Conservation (phyloP, 2,329 filamentous ascomycete species). For the Trichothecium sympodiale region DNA sequence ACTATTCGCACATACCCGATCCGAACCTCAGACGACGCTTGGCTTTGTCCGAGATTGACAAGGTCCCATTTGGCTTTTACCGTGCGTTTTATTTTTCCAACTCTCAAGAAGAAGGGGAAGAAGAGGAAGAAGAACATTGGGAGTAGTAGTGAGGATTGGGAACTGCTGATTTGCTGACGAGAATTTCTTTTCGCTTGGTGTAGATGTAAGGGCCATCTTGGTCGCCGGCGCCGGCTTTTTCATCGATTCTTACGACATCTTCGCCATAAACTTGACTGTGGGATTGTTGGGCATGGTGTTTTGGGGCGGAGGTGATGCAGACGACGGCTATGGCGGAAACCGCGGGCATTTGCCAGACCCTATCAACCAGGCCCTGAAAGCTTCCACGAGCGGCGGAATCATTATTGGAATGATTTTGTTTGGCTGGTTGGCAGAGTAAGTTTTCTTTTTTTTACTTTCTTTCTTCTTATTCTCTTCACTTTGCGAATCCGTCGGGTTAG, state of each 20-base stretch:
- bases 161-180: not conserved
- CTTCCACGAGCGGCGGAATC: slow-evolving; percentile 70
- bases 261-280: slow-evolving; percentile 66
- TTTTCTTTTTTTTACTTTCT: slow-evolving; percentile 3
- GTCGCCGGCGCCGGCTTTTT: slow-evolving; percentile 79
- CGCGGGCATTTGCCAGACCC: slow-evolving; percentile 49
- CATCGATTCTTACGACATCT: slow-evolving; percentile 72
- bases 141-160: no score
- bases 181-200: not conserved
- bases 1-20: slow-evolving; percentile 54
- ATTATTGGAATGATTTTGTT: slow-evolving; percentile 69
- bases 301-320: slow-evolving; percentile 40
- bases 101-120: no score
- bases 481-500: no score
- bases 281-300: slow-evolving; percentile 66
- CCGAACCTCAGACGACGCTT: slow-evolving; percentile 67
- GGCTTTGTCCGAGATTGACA: slow-evolving; percentile 70
- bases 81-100: slow-evolving; percentile 24
- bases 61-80: slow-evolving; percentile 65
- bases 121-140: not conserved
- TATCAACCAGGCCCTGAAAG: slow-evolving; percentile 66
- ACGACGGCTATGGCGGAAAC: slow-evolving; percentile 37
- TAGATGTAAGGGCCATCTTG: slow-evolving; percentile 57
- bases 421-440: slow-evolving; percentile 61
- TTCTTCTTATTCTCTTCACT: not conserved